Percentiles rank a stretch among this genome's conserved stretches.
Evolutionary conservation across 2,329 filamentous ascomycete genomes (phyloP).

Genomic region (Pezicula neosporulosa): DNA sequence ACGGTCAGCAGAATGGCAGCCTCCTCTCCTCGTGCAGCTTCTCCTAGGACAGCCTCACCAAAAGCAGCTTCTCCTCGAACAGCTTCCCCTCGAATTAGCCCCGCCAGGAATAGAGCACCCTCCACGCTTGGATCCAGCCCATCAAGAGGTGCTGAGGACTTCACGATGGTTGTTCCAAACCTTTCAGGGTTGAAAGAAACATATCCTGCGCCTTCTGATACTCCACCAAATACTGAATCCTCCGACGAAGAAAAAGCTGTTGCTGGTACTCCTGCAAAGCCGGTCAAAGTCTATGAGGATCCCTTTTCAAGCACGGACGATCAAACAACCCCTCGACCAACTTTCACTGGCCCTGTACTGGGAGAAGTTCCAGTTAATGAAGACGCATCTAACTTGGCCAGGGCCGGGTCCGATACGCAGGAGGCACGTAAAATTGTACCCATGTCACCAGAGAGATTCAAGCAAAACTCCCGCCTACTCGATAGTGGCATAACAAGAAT

Average conservation of each 20-base stretch:
- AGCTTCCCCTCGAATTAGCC: slow-evolving; percentile 16
- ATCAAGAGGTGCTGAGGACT: slow-evolving; percentile 46
- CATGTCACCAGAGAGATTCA: slow-evolving; percentile 48
- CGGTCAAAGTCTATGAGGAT: slow-evolving; percentile 58
- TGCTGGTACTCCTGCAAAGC: slow-evolving; percentile 20
- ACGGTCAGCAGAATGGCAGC: slow-evolving; percentile 17
- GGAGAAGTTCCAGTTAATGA: slow-evolving; percentile 61
- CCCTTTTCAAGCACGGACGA: slow-evolving; percentile 47
- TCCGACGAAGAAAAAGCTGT: slow-evolving; percentile 31
- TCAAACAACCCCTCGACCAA: slow-evolving; percentile 42
- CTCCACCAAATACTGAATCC: slow-evolving; percentile 34
- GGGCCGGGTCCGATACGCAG: slow-evolving; percentile 10
- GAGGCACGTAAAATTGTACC: slow-evolving; percentile 15
- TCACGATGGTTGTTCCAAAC: slow-evolving; percentile 49
- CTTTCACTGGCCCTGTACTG: slow-evolving; percentile 46
- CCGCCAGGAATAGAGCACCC: slow-evolving; percentile 12
- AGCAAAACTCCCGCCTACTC: slow-evolving; percentile 59
- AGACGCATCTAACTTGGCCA: slow-evolving; percentile 28
- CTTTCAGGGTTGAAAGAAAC: slow-evolving; percentile 34
- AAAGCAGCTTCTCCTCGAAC: background rate
- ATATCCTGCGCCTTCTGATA: slow-evolving; percentile 18
- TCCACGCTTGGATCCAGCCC: slow-evolving; percentile 32
- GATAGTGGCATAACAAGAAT: slow-evolving; percentile 74
- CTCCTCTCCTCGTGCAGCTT: slow-evolving; percentile 1
- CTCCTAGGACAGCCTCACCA: background rate